Percentiles rank a stretch among this genome's conserved stretches.
phyloP scores from a whole-genome alignment of 371 early-diverging fungal genomes.

The Umbelopsis sp. region DNA sequence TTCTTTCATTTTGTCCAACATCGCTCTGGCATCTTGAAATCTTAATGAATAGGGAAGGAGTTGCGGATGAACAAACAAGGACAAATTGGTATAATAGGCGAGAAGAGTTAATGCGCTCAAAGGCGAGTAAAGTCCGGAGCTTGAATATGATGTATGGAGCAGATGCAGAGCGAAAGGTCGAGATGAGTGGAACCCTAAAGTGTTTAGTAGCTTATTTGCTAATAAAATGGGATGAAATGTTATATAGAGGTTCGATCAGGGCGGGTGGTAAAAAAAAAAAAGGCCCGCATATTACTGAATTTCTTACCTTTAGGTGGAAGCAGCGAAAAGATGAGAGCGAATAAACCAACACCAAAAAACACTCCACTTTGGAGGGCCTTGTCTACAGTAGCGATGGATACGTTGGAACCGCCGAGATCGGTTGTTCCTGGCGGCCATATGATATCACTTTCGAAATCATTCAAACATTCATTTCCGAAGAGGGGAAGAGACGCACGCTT shows the following conservation, averaged over 20 bases:
- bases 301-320: slow-evolving; percentile 48
- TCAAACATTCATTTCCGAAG: not conserved
- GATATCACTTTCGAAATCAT: not conserved
- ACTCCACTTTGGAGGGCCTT: slow-evolving; percentile 46
- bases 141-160: slow-evolving; percentile 41
- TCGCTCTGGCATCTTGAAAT: slow-evolving; percentile 34
- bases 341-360: slow-evolving; percentile 49
- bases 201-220: slow-evolving; percentile 50
- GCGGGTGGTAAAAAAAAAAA: too few relatives aligned
- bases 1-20: slow-evolving; percentile 43
- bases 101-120: slow-evolving; percentile 45
- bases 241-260: too few relatives aligned
- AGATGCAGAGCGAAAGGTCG: slow-evolving; percentile 51
- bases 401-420: not conserved
- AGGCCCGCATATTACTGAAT: too few relatives aligned
- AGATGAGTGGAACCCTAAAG: slow-evolving; percentile 53
- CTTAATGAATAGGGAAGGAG: slow-evolving; percentile 43
- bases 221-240: not conserved
- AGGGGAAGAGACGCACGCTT: slow-evolving; percentile 19
- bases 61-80: slow-evolving; percentile 50
- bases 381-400: slow-evolving; percentile 22
- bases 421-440: not conserved
- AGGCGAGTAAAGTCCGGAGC: slow-evolving; percentile 41
- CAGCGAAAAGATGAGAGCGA: slow-evolving; percentile 51
- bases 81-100: slow-evolving; percentile 50